A percentile compares a stretch with the other conserved stretches of the same genome.
These are phyloP conservation scores for Capillidium rhysosporum DNA, from an alignment of 371 early-diverging fungal species.

Conservation along the genomic window DNA sequence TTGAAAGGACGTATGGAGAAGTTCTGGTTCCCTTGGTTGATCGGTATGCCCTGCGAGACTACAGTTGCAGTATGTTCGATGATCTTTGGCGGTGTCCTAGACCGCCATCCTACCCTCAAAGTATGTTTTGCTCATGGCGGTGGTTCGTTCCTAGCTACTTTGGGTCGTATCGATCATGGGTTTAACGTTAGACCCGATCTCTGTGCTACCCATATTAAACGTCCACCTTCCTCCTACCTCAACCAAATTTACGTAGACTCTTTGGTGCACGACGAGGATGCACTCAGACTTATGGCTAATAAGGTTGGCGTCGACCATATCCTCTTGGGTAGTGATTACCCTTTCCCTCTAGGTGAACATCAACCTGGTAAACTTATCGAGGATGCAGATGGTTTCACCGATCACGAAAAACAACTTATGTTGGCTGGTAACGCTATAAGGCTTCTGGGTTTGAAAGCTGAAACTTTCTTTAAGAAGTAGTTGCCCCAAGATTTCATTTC, in stretches of 20 bases:
- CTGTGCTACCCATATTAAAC: constrained; percentile 27
- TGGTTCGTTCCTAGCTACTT: constrained; percentile 40
- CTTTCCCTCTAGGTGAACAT: constrained; percentile 54
- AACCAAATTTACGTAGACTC: constrained; percentile 41
- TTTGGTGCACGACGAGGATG: constrained; percentile 45
- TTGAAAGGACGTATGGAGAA: constrained; percentile 34
- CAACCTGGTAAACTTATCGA: constrained; percentile 37
- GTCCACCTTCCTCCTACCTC: constrained; percentile 25
- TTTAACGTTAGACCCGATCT: constrained; percentile 47
- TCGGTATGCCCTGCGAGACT: constrained; percentile 56
- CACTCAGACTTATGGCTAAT: constrained; percentile 30
- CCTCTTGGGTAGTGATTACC: constrained; percentile 45
- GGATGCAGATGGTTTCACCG: constrained; percentile 20
- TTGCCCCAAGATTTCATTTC: too few species aligned
- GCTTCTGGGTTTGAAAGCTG: background rate
- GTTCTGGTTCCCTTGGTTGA: constrained; percentile 55
- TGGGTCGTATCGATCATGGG: constrained; percentile 46
- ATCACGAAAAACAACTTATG: constrained; percentile 16
- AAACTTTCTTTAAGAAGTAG: background rate
- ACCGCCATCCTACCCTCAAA: constrained; percentile 35
- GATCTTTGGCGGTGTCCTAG: constrained; percentile 44
- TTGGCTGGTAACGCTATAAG: background rate
- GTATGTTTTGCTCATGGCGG: constrained; percentile 50
- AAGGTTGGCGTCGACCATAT: constrained; percentile 39
- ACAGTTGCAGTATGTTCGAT: constrained; percentile 41